A percentile compares a stretch with the other conserved stretches of the same genome.
phyloP scores from a whole-genome alignment of 768 basidiomycete genomes.

The Leccinum truebloodii region DNA sequence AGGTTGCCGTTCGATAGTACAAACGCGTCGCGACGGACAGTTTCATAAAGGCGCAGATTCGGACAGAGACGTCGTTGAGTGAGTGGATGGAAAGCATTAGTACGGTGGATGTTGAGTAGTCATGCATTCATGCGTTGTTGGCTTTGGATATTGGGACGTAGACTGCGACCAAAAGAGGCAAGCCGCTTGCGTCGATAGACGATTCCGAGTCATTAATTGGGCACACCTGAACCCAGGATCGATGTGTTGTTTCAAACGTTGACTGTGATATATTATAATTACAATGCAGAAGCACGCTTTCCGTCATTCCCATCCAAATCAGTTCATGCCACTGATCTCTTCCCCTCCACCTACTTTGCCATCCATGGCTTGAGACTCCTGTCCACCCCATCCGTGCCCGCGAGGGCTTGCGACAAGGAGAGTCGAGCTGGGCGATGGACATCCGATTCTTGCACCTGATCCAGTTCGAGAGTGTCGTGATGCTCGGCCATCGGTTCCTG shows the following conservation, averaged over 20 bases:
- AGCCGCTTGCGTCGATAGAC: too few species aligned
- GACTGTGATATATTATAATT: slow-evolving; percentile 4
- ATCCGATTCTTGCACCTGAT: slow-evolving; percentile 19
- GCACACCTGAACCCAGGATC: not conserved
- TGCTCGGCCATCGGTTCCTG: slow-evolving; percentile 21
- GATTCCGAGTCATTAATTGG: not conserved
- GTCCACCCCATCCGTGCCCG: slow-evolving; percentile 22
- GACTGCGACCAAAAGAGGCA: too few species aligned
- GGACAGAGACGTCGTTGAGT: too few species aligned
- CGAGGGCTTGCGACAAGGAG: slow-evolving; percentile 13
- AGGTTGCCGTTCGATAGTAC: not conserved
- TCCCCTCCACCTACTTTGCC: slow-evolving; percentile 20
- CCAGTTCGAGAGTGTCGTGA: slow-evolving; percentile 24
- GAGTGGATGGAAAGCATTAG: too few species aligned
- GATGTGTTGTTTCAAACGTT: not conserved
- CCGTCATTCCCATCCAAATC: slow-evolving; percentile 5
- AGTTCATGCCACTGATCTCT: slow-evolving; percentile 14
- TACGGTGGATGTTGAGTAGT: too few species aligned
- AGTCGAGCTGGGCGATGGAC: slow-evolving; percentile 18
- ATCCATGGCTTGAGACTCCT: slow-evolving; percentile 18
- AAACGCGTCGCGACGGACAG: not conserved
- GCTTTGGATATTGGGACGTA: too few species aligned
- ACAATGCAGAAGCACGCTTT: slow-evolving; percentile 13
- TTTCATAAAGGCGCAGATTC: too few species aligned
- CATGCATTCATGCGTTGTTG: too few species aligned